A percentile compares a stretch with the other conserved stretches of the same genome.
Conservation (phyloP, 2,329 filamentous ascomycete species). For the Daldinia sp. region DNA sequence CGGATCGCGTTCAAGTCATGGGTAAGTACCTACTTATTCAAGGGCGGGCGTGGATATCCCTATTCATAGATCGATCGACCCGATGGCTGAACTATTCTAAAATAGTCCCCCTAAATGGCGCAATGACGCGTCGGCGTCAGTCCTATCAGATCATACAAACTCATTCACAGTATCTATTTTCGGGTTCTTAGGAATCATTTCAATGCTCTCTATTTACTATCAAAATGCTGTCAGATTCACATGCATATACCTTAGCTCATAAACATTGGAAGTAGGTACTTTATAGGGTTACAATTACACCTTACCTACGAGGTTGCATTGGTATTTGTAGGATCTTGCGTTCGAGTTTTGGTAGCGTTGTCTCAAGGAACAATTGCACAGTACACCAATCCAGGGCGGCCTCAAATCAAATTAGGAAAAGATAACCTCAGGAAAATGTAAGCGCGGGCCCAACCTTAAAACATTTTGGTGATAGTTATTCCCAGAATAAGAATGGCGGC, state of each 20-base stretch:
- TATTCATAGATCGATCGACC: background rate
- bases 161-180: slow-evolving; percentile 20
- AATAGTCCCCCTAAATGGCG: slow-evolving; percentile 12
- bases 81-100: background rate
- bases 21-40: background rate
- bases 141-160: slow-evolving; percentile 10
- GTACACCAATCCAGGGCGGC: background rate
- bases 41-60: background rate
- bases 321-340: background rate
- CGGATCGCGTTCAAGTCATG: background rate
- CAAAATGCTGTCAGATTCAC: background rate
- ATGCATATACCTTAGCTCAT: background rate
- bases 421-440: background rate
- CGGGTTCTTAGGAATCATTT: slow-evolving; percentile 10
- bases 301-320: slow-evolving; percentile 9
- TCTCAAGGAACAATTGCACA: background rate
- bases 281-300: slow-evolving; percentile 2
- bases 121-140: slow-evolving; percentile 33
- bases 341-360: background rate
- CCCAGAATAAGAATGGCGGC: background rate
- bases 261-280: background rate
- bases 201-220: slow-evolving; percentile 3
- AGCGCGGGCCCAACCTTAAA: background rate
- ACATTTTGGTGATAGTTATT: background rate
- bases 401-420: background rate